A percentile compares a stretch with the other conserved stretches of the same genome.
phyloP scores from a whole-genome alignment of 139 green algal genomes.

The Picochlorum sp. region DNA sequence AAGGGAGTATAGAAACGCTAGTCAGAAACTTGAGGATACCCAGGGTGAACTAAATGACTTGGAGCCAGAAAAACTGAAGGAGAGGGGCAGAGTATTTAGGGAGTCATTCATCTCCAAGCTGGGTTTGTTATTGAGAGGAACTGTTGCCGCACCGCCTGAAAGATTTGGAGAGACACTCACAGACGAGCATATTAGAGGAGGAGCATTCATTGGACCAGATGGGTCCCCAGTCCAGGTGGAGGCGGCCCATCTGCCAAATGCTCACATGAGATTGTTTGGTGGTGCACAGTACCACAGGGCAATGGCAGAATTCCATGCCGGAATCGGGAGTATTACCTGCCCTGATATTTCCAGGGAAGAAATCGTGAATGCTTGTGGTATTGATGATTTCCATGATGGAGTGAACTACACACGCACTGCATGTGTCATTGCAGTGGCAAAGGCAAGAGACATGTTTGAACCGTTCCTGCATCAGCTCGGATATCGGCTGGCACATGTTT shows the following conservation, averaged over 20 bases:
- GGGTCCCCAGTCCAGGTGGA: conserved; percentile 34
- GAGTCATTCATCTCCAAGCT: conserved; percentile 79
- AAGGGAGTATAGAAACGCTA: conserved; percentile 60
- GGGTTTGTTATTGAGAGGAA: conserved; percentile 65
- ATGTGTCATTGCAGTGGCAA: conserved; percentile 83
- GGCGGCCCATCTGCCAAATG: conserved; percentile 56
- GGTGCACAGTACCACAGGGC: conserved; percentile 91
- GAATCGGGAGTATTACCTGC: conserved; percentile 54
- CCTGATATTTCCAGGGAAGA: conserved; percentile 75
- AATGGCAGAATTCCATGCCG: conserved; percentile 74
- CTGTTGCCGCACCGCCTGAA: conserved; percentile 62
- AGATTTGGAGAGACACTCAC: conserved; percentile 88
- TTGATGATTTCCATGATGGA: conserved; percentile 92
- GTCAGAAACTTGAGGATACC: conserved; percentile 35
- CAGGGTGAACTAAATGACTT: conserved; percentile 51
- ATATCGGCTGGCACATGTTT: conserved; percentile 76
- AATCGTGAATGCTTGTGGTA: conserved; percentile 89
- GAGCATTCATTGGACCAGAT: conserved; percentile 61
- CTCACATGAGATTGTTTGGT: conserved; percentile 88
- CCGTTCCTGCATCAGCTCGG: conserved; percentile 87
- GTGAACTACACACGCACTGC: conserved; percentile 92
- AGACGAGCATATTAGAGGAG: conserved; percentile 83
- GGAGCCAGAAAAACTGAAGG: conserved; percentile 54
- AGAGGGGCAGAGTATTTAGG: conserved; percentile 63
- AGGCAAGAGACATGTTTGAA: conserved; percentile 79